Evolutionary conservation across 176 grass and related monocot species (phyloP), one percentile per base, ranked within the genome.

Genomic region (Oryza australiensis): DNA sequence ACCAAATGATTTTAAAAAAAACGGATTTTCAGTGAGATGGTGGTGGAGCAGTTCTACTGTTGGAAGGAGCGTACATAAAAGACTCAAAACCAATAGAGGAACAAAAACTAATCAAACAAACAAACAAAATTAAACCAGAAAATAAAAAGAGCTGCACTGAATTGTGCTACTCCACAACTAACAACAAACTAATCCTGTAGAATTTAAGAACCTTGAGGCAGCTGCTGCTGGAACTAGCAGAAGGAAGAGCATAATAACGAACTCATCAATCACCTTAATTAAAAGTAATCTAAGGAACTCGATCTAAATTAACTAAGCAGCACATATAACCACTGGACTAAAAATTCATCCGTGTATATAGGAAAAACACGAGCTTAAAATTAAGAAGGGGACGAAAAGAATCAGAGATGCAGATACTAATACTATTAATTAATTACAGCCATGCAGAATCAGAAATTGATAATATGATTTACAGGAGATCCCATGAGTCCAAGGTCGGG

Each of bases 401-500:
- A n/a, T 57, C 20, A 9, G 53, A n/a, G 53, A 23, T 2, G n/a
- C n/a, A 9, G 20, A n/a, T 2, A 2, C 7, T 3, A n/a, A n/a
- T 55, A n/a, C 51, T 55, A 5, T 55, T n/a, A 10, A n/a, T 18
- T 18, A 53, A 59, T 60, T 60, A 60, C 55, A 60, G n/a, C n/a
- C 55, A 59, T 24, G 20, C 20, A 23, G 55, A 60, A 24, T 60
- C n/a, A 1, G 9, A 60, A 24, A 60, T 4, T n/a, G 55, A 24
- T 3, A 10, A 24, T 3, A 15, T 37, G 10, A 32, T 62, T 71
- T 27, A 83, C 32, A 72, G 67, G 26, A 51, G 28, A 72, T 73
- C 75, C 86, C 86, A 88, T 13, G 81, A 84, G 46, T 88, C 86
- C 62, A 84, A 84, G 62, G 86, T 88, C 27, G 86, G 86, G 86